Base-by-base conservation (phyloP, 2,329 filamentous ascomycete species). In the Scedosporium minutisporum region DNA sequence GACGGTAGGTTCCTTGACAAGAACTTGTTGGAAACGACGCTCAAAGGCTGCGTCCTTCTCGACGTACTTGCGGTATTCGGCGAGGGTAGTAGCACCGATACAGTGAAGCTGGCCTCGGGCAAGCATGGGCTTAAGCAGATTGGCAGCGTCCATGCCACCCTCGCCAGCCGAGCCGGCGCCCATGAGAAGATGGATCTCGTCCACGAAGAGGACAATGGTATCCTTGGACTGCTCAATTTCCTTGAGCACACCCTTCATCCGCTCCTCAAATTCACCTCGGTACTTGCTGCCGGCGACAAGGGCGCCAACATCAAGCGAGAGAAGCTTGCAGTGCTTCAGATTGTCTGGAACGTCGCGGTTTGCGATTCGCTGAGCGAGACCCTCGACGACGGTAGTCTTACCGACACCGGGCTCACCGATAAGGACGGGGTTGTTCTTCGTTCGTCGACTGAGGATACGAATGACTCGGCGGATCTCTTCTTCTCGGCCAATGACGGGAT, bases 141-240 rank as follows among this genome's bases (percentile, higher is more conserved):
- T 99, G 70, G 95, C 95, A 59, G 95, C 95, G 72, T 99, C 95
- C 95, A 99, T 99, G 69, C 95, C 95, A 67, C 95, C 95, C 74
- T 97, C 93, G 63, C 95, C 95, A 62, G 90, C 93, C 44, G 92
- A 87, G 64, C 95, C 95, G 67, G 95, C 95, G 64, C 95, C 95
- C 95, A 99, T 99, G 65, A 99, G 87, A 66, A 99, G 83, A 78
- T 99, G 95, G 67, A 99, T 99, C 75, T 99, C 95, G 75, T 99
- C 95, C 68, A 99, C 95, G 69, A 99, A 99, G 66, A 99, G 87
- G 61, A 99, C 89, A 71, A 99, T 97, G 81, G 93, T 96, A 63
- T 97, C 93, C 73, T 95, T 96, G 60, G 92, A 91, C 63, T 96
- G 88, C 68, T 93, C 85, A 64, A 99, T 96, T 78, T 99, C 95